Conservation (phyloP, 495 filamentous ascomycete genomes). For the Penicillium turbatum region DNA sequence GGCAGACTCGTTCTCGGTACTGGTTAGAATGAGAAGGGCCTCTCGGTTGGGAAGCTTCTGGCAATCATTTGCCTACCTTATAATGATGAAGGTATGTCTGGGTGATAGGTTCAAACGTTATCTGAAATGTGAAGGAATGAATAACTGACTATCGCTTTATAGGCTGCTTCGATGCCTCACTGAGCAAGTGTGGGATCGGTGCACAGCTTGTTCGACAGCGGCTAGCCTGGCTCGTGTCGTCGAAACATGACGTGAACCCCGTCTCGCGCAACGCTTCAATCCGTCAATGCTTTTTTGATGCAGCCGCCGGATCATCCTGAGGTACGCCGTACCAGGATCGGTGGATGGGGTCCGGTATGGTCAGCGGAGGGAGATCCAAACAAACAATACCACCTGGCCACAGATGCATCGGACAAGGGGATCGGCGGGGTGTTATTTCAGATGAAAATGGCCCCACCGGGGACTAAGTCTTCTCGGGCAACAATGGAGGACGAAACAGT, state of each 20-base stretch:
- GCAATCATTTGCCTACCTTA: constrained; percentile 60
- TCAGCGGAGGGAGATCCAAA: no score
- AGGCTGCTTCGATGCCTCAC: constrained; percentile 32
- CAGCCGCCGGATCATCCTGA: constrained; percentile 37
- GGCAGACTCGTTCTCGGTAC: constrained; percentile 32
- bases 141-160: constrained; percentile 16
- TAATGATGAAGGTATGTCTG: constrained; percentile 47
- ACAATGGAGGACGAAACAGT: no score
- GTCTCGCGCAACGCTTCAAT: constrained; percentile 76
- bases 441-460: no score
- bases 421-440: no score
- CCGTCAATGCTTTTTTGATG: constrained; percentile 87
- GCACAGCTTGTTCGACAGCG: constrained; percentile 74
- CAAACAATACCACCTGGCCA: no score
- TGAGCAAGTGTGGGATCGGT: constrained; percentile 43
- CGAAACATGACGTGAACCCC: constrained; percentile 73
- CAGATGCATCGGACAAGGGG: no score
- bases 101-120: constrained; percentile 20
- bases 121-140: constrained; percentile 14
- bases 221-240: constrained; percentile 72
- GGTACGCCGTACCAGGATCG: no score
- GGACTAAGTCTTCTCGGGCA: no score
- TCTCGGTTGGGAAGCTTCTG: constrained; percentile 58
- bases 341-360: no score
- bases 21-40: constrained; percentile 60